Evolutionary conservation across 2,329 filamentous ascomycete species (phyloP), one percentile per base, ranked within the genome.

Genomic region (Penicillium hordei): DNA sequence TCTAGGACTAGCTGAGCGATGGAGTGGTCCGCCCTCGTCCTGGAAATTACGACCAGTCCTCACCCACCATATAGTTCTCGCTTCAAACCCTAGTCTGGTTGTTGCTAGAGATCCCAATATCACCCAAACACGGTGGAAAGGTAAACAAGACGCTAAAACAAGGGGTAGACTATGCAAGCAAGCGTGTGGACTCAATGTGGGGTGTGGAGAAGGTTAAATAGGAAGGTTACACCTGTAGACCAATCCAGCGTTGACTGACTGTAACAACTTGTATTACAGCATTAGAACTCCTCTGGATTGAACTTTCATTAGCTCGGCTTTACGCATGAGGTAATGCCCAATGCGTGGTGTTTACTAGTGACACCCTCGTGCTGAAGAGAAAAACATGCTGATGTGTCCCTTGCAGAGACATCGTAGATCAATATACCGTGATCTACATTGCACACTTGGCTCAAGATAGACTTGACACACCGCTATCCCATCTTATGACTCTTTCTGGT

Each of bases 321-420:
- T 21, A 39, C 8, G 25, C 21, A 12, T 17, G 33, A 40, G 5
- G 33, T 38, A 46, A 38, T 13, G 15, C 23, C 40, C 17, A 45
- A 45, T 45, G 50, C 51, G 27, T 33, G 42, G 51, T 25, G 51
- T 6, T 25, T n/a, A 7, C 21, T 45, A 29, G 42, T 48, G 25
- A 17, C 51, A 48, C 43, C 43, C 33, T 54, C 51, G 51, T 54
- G 43, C 43, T 34, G 13, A 15, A 48, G 38, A 39, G 38, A 48
- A 34, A 13, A 36, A 8, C 17, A 46, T 53, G 51, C 42, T 39
- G 23, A 17, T 21, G 21, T 39, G 23, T 13, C 50, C 42, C 42
- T 53, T 48, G 36, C 52, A 54, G 52, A 19, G 43, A 46, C 36
- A 29, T 45, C 17, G 40, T 23, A 34, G 21, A 52, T 52, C 48